Evolutionary conservation across 768 basidiomycete species (phyloP).

Genomic region (Suillus plorans): DNA sequence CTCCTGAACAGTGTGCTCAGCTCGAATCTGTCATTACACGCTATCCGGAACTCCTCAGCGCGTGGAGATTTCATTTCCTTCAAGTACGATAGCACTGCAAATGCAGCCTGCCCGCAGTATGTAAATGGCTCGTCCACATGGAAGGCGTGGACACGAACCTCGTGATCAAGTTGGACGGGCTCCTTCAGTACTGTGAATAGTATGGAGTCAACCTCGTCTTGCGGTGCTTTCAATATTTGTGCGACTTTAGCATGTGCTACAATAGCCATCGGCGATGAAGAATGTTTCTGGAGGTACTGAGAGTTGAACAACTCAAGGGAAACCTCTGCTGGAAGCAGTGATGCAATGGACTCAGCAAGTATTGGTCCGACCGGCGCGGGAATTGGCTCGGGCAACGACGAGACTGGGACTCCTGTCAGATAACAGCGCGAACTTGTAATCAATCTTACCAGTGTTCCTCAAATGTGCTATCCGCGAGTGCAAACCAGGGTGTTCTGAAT

Average conservation of each 20-base stretch:
- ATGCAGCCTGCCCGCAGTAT: slow-evolving; percentile 45
- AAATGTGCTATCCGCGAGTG: slow-evolving; percentile 73
- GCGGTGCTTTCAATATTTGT: slow-evolving; percentile 43
- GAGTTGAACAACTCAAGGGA: slow-evolving; percentile 70
- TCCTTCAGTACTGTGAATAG: slow-evolving; percentile 50
- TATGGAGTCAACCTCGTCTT: slow-evolving; percentile 60
- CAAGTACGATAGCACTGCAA: slow-evolving; percentile 50
- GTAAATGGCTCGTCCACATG: not conserved
- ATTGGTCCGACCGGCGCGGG: slow-evolving; percentile 49
- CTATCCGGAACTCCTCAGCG: slow-evolving; percentile 58
- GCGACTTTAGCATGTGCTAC: slow-evolving; percentile 65
- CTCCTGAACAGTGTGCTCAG: slow-evolving; percentile 70
- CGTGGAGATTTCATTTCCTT: slow-evolving; percentile 48
- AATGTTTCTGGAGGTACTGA: slow-evolving; percentile 69
- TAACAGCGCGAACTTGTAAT: slow-evolving; percentile 1
- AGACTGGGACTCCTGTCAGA: slow-evolving; percentile 34
- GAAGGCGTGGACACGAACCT: slow-evolving; percentile 36
- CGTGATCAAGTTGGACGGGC: slow-evolving; percentile 43
- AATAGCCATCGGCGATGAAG: slow-evolving; percentile 48
- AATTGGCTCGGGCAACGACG: slow-evolving; percentile 41
- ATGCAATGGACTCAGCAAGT: slow-evolving; percentile 45
- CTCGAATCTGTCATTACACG: slow-evolving; percentile 52
- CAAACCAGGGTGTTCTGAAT: slow-evolving; percentile 60
- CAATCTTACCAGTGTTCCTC: slow-evolving; percentile 47
- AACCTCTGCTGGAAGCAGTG: slow-evolving; percentile 56